These are phyloP conservation scores for Agrocybe praecox DNA, from an alignment of 768 basidiomycete species.

Conservation along the genomic window DNA sequence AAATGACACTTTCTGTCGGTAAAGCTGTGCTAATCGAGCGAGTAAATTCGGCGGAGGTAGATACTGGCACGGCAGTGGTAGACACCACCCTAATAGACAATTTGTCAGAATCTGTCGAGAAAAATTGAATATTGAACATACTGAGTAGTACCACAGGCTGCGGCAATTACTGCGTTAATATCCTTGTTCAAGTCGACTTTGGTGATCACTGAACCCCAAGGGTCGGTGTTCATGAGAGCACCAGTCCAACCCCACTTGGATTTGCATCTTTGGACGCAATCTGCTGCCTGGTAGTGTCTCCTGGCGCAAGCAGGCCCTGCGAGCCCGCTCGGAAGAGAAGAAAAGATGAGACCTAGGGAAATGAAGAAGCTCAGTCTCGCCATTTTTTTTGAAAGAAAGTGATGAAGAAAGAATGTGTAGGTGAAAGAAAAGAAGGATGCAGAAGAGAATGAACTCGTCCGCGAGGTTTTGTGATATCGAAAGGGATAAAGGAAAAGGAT, in stretches of 20 bases:
- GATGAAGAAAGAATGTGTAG: conserved; percentile 2
- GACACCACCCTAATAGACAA: conserved; percentile 14
- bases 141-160: conserved; percentile 42
- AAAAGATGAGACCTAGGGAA: conserved; percentile 34
- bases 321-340: conserved; percentile 36
- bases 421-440: conserved; percentile 22
- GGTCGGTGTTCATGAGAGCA: conserved; percentile 51
- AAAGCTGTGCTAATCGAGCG: conserved; percentile 21
- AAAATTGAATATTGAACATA: conserved; percentile 9
- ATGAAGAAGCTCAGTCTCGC: conserved; percentile 34
- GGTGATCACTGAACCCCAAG: conserved; percentile 55
- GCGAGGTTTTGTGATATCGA: background rate
- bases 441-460: conserved; percentile 13
- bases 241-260: conserved; percentile 51
- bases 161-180: conserved; percentile 37
- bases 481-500: conserved; percentile 3
- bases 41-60: conserved; percentile 12
- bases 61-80: conserved; percentile 1
- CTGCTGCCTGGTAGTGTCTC: conserved; percentile 33
- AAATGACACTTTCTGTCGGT: conserved; percentile 21
- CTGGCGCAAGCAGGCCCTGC: conserved; percentile 50
- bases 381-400: conserved; percentile 35
- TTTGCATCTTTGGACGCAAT: conserved; percentile 42
- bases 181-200: conserved; percentile 29
- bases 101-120: background rate